A percentile compares a stretch with the other conserved stretches of the same genome.
Evolutionary conservation across 495 filamentous ascomycete genomes (phyloP).

Genomic region (Daldinia caldariorum): DNA sequence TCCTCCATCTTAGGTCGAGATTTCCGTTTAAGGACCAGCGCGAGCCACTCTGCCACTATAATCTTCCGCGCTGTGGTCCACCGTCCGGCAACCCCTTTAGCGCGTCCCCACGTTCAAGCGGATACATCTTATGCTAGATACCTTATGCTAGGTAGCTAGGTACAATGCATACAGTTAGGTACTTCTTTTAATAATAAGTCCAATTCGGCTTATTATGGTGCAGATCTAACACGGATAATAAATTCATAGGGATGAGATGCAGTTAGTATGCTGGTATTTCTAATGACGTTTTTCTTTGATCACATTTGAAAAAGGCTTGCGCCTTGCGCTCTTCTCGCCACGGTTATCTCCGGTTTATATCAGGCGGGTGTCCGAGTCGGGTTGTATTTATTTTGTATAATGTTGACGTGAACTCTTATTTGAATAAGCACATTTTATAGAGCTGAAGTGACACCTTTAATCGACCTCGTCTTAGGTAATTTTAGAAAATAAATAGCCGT

Average conservation of each 20-base stretch:
- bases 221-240: neutral
- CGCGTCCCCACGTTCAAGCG: neutral
- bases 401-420: too few species aligned
- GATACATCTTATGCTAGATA: too few species aligned
- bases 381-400: too few species aligned
- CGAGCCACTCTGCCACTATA: conserved; percentile 1
- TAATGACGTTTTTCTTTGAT: conserved; percentile 27
- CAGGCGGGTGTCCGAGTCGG: neutral
- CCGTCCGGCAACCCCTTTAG: conserved; percentile 1
- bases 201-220: neutral
- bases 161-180: too few species aligned
- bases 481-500: too few species aligned
- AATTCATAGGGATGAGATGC: neutral
- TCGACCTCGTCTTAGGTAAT: too few species aligned
- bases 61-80: neutral
- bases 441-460: neutral
- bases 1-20: neutral
- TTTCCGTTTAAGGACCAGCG: neutral
- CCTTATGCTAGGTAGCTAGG: too few species aligned
- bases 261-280: neutral
- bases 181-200: neutral
- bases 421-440: neutral
- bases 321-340: neutral
- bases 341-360: conserved; percentile 8
- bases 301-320: conserved; percentile 3